phyloP scores from a whole-genome alignment of 352 stramenopile genomes.

The Elongisporangium anandrum region DNA sequence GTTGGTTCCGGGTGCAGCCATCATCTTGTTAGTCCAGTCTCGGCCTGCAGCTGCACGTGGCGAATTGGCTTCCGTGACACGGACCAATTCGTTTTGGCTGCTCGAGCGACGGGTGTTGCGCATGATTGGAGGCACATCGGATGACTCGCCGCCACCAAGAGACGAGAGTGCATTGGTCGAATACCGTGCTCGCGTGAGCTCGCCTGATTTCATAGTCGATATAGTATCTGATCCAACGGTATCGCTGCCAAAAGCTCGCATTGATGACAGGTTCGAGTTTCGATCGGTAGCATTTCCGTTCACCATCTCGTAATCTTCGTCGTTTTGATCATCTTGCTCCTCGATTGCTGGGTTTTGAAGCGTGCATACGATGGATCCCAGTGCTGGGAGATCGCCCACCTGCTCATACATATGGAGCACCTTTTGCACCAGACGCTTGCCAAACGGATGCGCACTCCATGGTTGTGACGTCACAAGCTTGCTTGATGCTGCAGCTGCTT shows the following conservation, averaged over 20 bases:
- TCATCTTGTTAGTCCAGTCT: slow-evolving; percentile 1
- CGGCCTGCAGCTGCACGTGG: neutral
- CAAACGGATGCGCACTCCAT: slow-evolving; percentile 80
- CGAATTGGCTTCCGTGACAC: neutral
- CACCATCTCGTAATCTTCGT: neutral
- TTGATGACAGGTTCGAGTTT: neutral
- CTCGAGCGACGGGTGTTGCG: slow-evolving; percentile 43
- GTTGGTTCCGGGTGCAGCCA: slow-evolving; percentile 5
- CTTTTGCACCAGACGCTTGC: slow-evolving; percentile 69
- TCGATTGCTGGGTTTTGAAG: slow-evolving; percentile 20
- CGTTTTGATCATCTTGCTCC: neutral
- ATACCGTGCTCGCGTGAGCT: slow-evolving; percentile 11
- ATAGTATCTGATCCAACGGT: neutral
- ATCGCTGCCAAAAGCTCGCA: neutral
- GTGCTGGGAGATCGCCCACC: slow-evolving; percentile 60
- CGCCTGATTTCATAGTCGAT: neutral
- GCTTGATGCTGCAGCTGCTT: slow-evolving; percentile 4
- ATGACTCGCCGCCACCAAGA: slow-evolving; percentile 16
- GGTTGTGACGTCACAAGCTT: slow-evolving; percentile 45
- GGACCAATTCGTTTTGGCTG: slow-evolving; percentile 53
- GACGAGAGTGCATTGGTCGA: slow-evolving; percentile 37
- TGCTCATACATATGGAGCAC: slow-evolving; percentile 80
- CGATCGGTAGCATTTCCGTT: neutral
- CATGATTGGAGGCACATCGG: slow-evolving; percentile 46
- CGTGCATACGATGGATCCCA: slow-evolving; percentile 77